Conservation (phyloP, 371 early-diverging fungal genomes). For the Mortierella sp. region DNA sequence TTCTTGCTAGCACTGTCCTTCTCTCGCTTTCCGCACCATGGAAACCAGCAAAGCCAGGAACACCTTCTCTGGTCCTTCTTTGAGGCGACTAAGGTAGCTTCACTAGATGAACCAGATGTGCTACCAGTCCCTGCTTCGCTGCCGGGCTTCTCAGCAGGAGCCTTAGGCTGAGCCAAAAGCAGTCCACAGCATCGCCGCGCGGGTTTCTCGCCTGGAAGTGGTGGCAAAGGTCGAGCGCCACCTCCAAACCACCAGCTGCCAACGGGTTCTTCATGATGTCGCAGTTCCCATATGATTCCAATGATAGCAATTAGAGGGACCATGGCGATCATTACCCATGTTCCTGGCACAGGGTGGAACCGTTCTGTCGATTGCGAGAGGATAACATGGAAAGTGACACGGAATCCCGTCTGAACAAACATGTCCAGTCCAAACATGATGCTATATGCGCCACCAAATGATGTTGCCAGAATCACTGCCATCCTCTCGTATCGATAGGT, state of each 20-base stretch:
- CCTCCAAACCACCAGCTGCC: constrained; percentile 43
- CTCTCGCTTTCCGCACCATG: no score
- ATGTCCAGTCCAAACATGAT: constrained; percentile 68
- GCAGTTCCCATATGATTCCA: constrained; percentile 38
- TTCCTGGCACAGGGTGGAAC: constrained; percentile 35
- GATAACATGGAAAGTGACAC: constrained; percentile 45
- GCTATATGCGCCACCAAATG: constrained; percentile 65
- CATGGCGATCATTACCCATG: constrained; percentile 48
- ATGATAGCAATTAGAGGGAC: constrained; percentile 39
- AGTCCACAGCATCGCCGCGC: constrained; percentile 33
- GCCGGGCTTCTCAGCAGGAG: not conserved
- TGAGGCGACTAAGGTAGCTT: no score
- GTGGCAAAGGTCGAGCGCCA: constrained; percentile 43
- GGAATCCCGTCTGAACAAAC: constrained; percentile 64
- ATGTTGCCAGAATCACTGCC: constrained; percentile 52
- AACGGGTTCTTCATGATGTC: constrained; percentile 44
- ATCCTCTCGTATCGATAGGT: constrained; percentile 40
- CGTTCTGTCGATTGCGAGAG: constrained; percentile 35
- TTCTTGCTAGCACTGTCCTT: no score
- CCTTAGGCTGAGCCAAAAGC: constrained; percentile 5
- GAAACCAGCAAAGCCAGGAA: no score
- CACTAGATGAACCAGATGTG: no score
- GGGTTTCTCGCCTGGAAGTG: constrained; percentile 35
- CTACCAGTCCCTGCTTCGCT: not conserved
- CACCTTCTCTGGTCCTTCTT: no score